Percentiles rank a stretch among this genome's conserved stretches.
Evolutionary conservation across 176 grass and related monocot genomes (phyloP).

Genomic region (barley (Hordeum vulgare)): MorexV3_pseudomolecules_assembly NC_058519.1:355954981-355955480

Average conservation of each 20-base stretch:
- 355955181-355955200: constrained; percentile 58
- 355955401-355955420: neutral
- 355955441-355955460: neutral
- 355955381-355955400: neutral
- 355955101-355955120: constrained; percentile 51
- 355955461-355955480: neutral
- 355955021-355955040: constrained; percentile 94
- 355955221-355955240: constrained; percentile 70
- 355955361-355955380: neutral
- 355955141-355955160: constrained; percentile 77
- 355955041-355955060: constrained; percentile 71
- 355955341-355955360: neutral
- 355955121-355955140: constrained; percentile 84
- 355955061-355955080: constrained; percentile 79
- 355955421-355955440: neutral
- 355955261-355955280: constrained; percentile 48
- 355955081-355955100: constrained; percentile 75
- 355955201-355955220: constrained; percentile 69
- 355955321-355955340: neutral
- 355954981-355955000: constrained; percentile 51
- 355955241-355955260: constrained; percentile 81
- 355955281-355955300: neutral
- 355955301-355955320: neutral
- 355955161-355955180: constrained; percentile 67
- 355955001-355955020: constrained; percentile 63